Evolutionary conservation across 2,329 filamentous ascomycete species (phyloP).

Genomic region (Trichoderma atroviride): DNA sequence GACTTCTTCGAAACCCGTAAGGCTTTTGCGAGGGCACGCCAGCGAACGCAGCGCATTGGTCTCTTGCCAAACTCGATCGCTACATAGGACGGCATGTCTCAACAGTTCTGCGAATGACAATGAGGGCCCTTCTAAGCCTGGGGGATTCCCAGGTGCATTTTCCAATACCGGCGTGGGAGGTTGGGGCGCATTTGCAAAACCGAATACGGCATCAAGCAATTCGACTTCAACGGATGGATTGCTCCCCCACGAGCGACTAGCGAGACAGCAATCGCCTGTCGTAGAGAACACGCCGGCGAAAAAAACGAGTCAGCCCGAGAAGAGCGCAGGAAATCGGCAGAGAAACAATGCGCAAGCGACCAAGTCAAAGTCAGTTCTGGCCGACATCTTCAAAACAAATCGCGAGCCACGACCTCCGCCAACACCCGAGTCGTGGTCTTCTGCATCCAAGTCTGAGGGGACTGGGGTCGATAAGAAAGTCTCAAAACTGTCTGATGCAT

Average conservation of each 20-base stretch:
- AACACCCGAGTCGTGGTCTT: constrained; percentile 36
- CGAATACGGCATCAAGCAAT: constrained; percentile 10
- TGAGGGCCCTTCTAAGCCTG: constrained; percentile 28
- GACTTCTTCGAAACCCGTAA: neutral
- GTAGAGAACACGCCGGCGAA: neutral
- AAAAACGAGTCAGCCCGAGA: neutral
- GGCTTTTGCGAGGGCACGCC: neutral
- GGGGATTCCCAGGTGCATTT: constrained; percentile 35
- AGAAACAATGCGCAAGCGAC: constrained; percentile 26
- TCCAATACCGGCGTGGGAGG: constrained; percentile 30
- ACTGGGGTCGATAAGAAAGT: neutral
- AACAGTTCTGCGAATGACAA: constrained; percentile 31
- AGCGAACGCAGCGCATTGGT: constrained; percentile 3
- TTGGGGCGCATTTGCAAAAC: constrained; percentile 30
- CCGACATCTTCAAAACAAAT: constrained; percentile 40
- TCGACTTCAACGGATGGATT: constrained; percentile 32
- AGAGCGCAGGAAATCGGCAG: neutral
- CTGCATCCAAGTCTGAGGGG: constrained; percentile 6
- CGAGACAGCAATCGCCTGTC: constrained; percentile 37
- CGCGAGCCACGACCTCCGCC: constrained; percentile 33
- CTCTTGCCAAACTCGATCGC: constrained; percentile 30
- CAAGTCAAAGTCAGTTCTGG: constrained; percentile 37
- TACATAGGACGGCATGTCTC: constrained; percentile 36
- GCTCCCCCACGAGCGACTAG: constrained; percentile 45
- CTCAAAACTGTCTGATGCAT: neutral